phyloP scores from a whole-genome alignment of 371 early-diverging fungal species.

The Dichotomocladium elegans region DNA sequence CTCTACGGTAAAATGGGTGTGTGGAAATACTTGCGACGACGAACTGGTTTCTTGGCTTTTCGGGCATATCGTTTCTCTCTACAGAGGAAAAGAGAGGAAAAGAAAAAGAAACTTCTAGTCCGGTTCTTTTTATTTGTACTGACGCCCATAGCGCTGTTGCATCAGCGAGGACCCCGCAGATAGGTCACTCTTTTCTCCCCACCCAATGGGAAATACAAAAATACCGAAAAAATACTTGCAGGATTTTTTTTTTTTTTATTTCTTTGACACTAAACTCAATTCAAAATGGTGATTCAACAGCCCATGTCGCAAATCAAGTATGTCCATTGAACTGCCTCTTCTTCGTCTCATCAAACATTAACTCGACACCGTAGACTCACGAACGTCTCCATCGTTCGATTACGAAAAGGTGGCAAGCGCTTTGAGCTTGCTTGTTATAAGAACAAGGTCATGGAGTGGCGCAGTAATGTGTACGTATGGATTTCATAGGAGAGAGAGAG shows the following conservation, averaged over 20 bases:
- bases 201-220: too few species aligned
- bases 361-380: constrained; percentile 61
- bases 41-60: constrained; percentile 39
- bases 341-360: too few species aligned
- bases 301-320: constrained; percentile 58
- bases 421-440: constrained; percentile 98
- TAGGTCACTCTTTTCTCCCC: not conserved
- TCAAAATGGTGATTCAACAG: constrained; percentile 42
- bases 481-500: too few species aligned
- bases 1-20: not conserved
- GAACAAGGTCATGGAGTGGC: constrained; percentile 98
- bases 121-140: not conserved
- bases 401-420: constrained; percentile 95
- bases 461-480: constrained; percentile 77
- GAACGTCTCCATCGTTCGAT: constrained; percentile 93
- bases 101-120: not conserved
- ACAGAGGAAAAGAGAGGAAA: not conserved
- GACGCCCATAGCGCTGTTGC: not conserved
- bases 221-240: not conserved
- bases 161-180: not conserved
- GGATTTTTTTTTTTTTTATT: constrained; percentile 1
- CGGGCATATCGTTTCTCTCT: constrained; percentile 5
- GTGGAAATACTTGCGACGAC: constrained; percentile 40
- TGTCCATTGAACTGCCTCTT: not conserved
- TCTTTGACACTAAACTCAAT: not conserved